Base-by-base conservation (phyloP, 2,329 filamentous ascomycete genomes). In the Colletotrichum paranaense region DNA sequence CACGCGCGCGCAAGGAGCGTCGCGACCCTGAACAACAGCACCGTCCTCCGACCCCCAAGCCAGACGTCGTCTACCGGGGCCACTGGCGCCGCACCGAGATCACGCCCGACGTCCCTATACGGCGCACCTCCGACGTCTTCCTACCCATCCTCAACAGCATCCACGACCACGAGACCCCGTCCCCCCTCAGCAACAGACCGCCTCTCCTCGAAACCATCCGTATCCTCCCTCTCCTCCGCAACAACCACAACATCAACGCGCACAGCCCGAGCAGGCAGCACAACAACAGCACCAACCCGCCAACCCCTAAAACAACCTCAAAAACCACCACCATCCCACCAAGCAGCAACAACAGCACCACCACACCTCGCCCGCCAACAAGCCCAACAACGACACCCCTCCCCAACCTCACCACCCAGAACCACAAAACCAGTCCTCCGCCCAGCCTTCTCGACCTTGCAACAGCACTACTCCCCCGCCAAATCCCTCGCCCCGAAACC, bases 391-490 rank as follows among this genome's bases (percentile, higher is more conserved):
- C 62, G 59, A 35, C 68, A 58, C 11, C 32, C 67, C 49, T 62
- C 42, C 56, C 67, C 62, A 11, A 53, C 56, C 66, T 62, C 68
- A 8, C 67, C 75, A 35, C 57, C 57, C 24, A 49, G 42, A 49
- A 22, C 57, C 32, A 22, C 57, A 30, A 19, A 35, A 28, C 35
- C 52, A 19, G 80, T 82, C n/a, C 81, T 83, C 30, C 87, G 87
- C 9, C 89, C 90, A 0, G 83, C 87, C 59, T 93, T 93, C 81
- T 89, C 86, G 60, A 92, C 88, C 0, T 86, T 90, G 52, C 91
- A 93, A 76, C 91, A 93, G 76, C 90, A 93, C 81, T 93, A 89
- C 82, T 92, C 90, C 32, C 92, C 92, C 0, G 88, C 89, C 57
- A 92, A 92, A 78, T 85, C 84, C 4, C 82, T 86, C 9, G 86